Evolutionary conservation across 1,284 basidiomycete genomes (phyloP), one percentile per base, ranked within the genome.

Genomic region (Irpex rosettiformis): DNA sequence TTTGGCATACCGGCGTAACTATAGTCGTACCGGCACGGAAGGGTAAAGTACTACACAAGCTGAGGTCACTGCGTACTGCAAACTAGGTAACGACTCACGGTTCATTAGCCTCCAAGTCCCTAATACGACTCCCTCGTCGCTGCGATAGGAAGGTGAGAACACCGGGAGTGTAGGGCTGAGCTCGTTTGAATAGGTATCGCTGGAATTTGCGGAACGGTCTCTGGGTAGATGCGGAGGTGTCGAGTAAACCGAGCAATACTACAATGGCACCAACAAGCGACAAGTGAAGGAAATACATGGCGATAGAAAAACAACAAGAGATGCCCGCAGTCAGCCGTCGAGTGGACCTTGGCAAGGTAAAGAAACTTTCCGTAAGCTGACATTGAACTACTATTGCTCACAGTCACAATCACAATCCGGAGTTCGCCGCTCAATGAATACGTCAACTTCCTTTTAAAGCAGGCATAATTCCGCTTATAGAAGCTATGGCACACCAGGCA

Each of bases 351-450:
- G 22, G 10, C n/a, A 18, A 11, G 43, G 22, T 24, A 22, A 22
- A 24, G 7, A 51, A 51, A n/a, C n/a, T n/a, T n/a, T n/a, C n/a
- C 48, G 8, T 8, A 27, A 11, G 10, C 25, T 11, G 25, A 11
- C 13, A 7, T 51, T 10, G 27, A 51, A 51, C 48, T 18, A 47
- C 43, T 18, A 27, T 22, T 10, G 43, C 21, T 45, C 21, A 45
- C 43, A n/a, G 43, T 51, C 48, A 51, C 48, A 51, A 16, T 51
- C 48, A 51, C 48, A 28, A 37, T 37, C 27, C 48, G 27, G 18
- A 51, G 33, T 16, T 11, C 33, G 33, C 33, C 33, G 16, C 25
- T 13, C 10, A 27, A 51, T 18, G 48, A 11, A 51, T n/a, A 51
- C 48, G 27, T 8, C 25, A 27, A 28, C 48, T 51, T 51, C 48